Evolutionary conservation across 2,329 filamentous ascomycete genomes (phyloP).

Genomic region (Calonectria pseudoreteaudii): DNA sequence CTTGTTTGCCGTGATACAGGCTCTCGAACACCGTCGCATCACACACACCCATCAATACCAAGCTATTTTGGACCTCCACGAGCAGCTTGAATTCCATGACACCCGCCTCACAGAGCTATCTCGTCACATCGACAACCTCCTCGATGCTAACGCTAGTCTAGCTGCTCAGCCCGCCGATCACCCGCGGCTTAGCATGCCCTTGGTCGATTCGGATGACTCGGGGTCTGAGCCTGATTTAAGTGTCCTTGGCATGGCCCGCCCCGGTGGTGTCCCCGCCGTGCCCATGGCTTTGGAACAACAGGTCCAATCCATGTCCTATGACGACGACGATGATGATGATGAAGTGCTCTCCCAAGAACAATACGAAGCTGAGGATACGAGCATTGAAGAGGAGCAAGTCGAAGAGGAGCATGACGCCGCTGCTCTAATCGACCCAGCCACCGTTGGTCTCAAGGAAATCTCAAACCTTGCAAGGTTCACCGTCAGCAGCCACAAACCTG

Average conservation of each 20-base stretch:
- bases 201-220: constrained; percentile 50
- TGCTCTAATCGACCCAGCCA: constrained; percentile 64
- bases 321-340: constrained; percentile 39
- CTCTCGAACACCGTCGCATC: constrained; percentile 28
- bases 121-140: constrained; percentile 8
- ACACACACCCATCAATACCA: constrained; percentile 21
- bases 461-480: constrained; percentile 87
- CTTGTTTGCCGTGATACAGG: constrained; percentile 27
- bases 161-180: constrained; percentile 45
- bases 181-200: constrained; percentile 51
- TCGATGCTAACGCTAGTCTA: constrained; percentile 36
- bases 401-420: constrained; percentile 51
- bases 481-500: constrained; percentile 84
- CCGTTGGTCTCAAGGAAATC: constrained; percentile 79
- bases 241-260: constrained; percentile 49
- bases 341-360: constrained; percentile 45
- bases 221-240: constrained; percentile 53
- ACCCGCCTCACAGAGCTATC: constrained; percentile 18
- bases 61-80: constrained; percentile 18
- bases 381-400: constrained; percentile 51
- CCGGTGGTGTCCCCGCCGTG: constrained; percentile 27
- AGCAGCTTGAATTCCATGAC: constrained; percentile 11
- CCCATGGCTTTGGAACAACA: constrained; percentile 41
- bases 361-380: constrained; percentile 47
- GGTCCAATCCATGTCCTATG: constrained; percentile 46